Base-by-base conservation (phyloP, 202 grass and related monocot genomes). In the Hordeum pubiflorum region DNA sequence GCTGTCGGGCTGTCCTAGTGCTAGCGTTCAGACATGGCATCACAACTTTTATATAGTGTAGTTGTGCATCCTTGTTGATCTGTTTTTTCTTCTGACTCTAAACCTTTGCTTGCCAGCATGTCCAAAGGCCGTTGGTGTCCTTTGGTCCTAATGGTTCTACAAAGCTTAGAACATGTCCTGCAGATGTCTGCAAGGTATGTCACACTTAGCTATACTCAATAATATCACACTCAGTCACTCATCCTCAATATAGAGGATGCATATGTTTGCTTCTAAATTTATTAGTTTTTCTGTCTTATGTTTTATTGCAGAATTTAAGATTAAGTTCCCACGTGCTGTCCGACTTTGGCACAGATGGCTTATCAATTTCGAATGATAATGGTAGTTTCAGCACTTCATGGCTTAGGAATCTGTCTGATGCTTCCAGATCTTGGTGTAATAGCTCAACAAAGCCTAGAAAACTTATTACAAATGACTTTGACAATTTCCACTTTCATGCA, bases 351-450 rank as follows among this genome's bases (percentile, higher is more conserved):
- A 50, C 74, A 64, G 96, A 91, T 90, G 89, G 65, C 14, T 81
- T 94, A 78, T 88, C 85, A 77, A 73, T 73, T 71, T 82, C 86
- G 84, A 95, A 79, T 81, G 96, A 99, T 77, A 99, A 88, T 83
- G 90, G 96, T 85, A 80, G 87, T 79, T 99, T 99, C 88, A 98
- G 96, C 75, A 99, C 89, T 63, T 90, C 96, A 10, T 99, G 96
- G 96, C 88, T 95, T 79, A 95, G 85, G 66, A 95, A 90, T 79
- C 83, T 99, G 58, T 69, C 77, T 3, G 23, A 75, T 81, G 79
- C 48, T 82, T 88, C 57, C 67, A 86, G 72, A 70, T 81, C 83
- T 32, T 88, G 83, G 80, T 40, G 37, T 24, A 83, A 59, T 34
- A 86, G 80, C 39, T 85, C 65, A 3, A 24, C 58, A 13, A 91